Base-by-base conservation (phyloP, 2,329 filamentous ascomycete species). In the Epichloe festucae region DNA sequence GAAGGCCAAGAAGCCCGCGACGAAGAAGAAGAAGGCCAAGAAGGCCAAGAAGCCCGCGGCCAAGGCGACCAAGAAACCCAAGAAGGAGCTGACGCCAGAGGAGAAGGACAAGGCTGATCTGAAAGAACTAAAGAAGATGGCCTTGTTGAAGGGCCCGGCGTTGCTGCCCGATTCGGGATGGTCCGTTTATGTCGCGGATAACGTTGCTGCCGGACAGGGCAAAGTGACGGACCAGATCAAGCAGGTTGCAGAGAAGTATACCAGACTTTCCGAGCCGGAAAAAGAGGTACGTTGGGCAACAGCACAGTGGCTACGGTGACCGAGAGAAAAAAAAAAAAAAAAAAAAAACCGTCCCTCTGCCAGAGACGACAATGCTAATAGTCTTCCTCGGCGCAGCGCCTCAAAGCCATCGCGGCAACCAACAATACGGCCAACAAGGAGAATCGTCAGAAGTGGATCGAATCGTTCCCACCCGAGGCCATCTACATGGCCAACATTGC, bases 51-150 rank as follows among this genome's bases (percentile, higher is more conserved):
- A 59, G 57, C 31, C 47, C 65, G 65, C 73, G n/a, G 68, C 67
- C 34, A 82, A 81, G 67, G 81, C 79, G 62, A 63, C 69, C 6
- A 84, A 51, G 46, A 54, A 53, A n/a, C 19, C 44, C n/a, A 50
- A 46, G 48, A 70, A 67, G 67, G 54, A 40, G 23, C 50, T 66
- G 53, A 67, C 65, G 31, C 66, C 67, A 1, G 71, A 74, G 62
- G 57, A 70, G 56, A 63, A 69, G 63, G 57, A 60, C 17, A 64
- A 63, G 56, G 42, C 62, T 11, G 58, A 66, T 55, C 55, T 68
- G 47, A 58, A 53, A 45, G 58, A 66, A 53, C 60, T 74, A 55
- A 73, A 66, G 65, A 62, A 66, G 59, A 59, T 55, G 55, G 69
- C 73, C 7, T 59, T 78, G 50, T 60, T 72, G 44, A 59, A 63